phyloP scores from a whole-genome alignment of 345 rosid genomes.

The Viola odorata region DNA sequence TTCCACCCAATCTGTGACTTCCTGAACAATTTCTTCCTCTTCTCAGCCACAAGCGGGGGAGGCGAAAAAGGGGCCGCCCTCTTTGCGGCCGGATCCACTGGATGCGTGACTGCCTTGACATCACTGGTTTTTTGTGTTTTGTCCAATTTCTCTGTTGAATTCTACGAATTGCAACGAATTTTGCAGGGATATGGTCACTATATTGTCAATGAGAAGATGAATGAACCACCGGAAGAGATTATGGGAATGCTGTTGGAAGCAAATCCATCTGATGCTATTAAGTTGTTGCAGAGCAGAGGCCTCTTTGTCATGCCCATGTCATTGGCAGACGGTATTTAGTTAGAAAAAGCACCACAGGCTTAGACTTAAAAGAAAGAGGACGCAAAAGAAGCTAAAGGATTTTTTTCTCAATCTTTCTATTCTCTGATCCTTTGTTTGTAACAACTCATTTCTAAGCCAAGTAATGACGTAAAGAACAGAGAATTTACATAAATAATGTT shows the following conservation, averaged over 20 bases:
- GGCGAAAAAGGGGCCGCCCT: conserved; percentile 40
- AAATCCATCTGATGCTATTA: conserved; percentile 41
- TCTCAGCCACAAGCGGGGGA: conserved; percentile 12
- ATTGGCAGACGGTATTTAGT: conserved; percentile 27
- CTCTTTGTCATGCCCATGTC: conserved; percentile 41
- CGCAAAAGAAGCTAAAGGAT: no score
- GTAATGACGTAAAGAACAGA: background rate
- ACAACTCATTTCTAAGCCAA: background rate
- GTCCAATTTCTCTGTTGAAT: background rate
- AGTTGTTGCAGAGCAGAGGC: conserved; percentile 49
- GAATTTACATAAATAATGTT: background rate
- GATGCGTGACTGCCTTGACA: conserved; percentile 68
- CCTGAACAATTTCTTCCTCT: conserved; percentile 36
- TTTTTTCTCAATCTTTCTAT: no score
- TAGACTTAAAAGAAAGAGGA: no score
- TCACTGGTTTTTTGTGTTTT: conserved; percentile 10
- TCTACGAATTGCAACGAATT: background rate
- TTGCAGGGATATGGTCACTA: conserved; percentile 52
- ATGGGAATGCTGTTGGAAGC: conserved; percentile 35
- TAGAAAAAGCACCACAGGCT: no score
- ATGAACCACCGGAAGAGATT: conserved; percentile 46
- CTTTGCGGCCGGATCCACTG: conserved; percentile 71
- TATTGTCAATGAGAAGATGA: conserved; percentile 34
- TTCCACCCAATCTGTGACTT: conserved; percentile 54
- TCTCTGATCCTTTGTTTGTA: no score